A percentile compares a stretch with the other conserved stretches of the same genome.
phyloP scores from a whole-genome alignment of 1,139 yeast genomes.

The Zygotorulaspora mrakii region DNA sequence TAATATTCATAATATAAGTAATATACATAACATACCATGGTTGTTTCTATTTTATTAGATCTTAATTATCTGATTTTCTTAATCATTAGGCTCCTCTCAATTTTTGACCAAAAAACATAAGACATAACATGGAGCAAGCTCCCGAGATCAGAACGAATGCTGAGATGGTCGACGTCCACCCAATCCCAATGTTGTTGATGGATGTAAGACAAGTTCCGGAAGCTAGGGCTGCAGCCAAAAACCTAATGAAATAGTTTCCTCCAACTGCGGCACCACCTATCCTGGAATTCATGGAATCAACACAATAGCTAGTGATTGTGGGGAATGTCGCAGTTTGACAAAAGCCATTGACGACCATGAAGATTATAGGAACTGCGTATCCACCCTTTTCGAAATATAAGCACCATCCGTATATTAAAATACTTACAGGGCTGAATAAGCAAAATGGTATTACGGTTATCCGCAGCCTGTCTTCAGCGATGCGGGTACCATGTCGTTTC shows the following conservation, averaged over 20 bases:
- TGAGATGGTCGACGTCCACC: conserved; percentile 49
- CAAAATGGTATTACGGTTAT: conserved; percentile 42
- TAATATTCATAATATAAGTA: too few species aligned
- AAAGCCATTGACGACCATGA: conserved; percentile 46
- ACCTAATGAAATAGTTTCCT: conserved; percentile 49
- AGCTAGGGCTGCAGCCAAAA: conserved; percentile 48
- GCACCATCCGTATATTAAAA: conserved; percentile 52
- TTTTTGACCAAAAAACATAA: conserved; percentile 23
- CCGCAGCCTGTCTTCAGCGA: conserved; percentile 51
- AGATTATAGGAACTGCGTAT: conserved; percentile 49
- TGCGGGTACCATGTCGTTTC: conserved; percentile 42
- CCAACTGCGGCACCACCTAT: conserved; percentile 52
- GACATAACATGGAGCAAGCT: conserved; percentile 14
- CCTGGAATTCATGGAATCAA: conserved; percentile 49
- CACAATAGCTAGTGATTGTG: conserved; percentile 51
- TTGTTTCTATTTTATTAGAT: too few species aligned
- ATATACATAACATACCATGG: too few species aligned
- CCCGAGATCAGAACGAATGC: conserved; percentile 39
- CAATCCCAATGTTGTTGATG: conserved; percentile 47
- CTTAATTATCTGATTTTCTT: too few species aligned
- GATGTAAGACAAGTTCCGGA: conserved; percentile 47
- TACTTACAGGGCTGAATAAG: conserved; percentile 41
- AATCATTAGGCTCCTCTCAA: not conserved
- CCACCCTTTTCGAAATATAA: conserved; percentile 49
- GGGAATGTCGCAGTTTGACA: conserved; percentile 52